Percentiles rank a stretch among this genome's conserved stretches.
These are phyloP conservation scores for Nemania serpens DNA, from an alignment of 2,329 filamentous ascomycete genomes.

Conservation along the genomic window DNA sequence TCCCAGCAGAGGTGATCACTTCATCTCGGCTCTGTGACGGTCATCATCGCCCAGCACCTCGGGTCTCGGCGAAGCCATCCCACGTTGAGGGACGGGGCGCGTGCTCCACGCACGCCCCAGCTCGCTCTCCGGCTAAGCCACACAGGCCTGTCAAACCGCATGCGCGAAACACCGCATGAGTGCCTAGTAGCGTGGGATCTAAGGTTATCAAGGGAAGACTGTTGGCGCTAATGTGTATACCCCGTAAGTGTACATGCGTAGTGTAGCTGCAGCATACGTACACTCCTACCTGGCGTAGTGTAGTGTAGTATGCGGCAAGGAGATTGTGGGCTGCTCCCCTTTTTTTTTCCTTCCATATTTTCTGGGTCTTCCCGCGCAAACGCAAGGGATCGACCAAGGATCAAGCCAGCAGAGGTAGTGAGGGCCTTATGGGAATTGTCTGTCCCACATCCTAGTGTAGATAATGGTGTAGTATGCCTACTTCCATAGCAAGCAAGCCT, in stretches of 20 bases:
- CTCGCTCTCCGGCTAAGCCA: slow-evolving; percentile 19
- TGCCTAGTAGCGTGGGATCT: slow-evolving; percentile 5
- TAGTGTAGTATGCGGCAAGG: slow-evolving; percentile 7
- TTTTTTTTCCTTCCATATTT: background rate
- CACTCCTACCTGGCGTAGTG: too few species aligned
- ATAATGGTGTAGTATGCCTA: background rate
- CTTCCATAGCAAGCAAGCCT: background rate
- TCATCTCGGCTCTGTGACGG: slow-evolving; percentile 8
- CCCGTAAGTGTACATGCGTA: too few species aligned
- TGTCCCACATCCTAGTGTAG: background rate
- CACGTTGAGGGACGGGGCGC: background rate
- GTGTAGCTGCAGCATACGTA: too few species aligned
- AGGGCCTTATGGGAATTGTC: too few species aligned
- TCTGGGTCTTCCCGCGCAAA: background rate
- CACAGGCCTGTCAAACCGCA: background rate
- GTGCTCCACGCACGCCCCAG: background rate
- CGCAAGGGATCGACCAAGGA: background rate
- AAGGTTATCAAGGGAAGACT: slow-evolving; percentile 10
- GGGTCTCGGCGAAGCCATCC: slow-evolving; percentile 1
- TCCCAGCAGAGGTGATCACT: slow-evolving; percentile 1
- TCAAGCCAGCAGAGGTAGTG: background rate
- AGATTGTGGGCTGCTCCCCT: slow-evolving; percentile 3
- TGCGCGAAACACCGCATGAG: slow-evolving; percentile 9
- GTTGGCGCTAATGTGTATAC: slow-evolving; percentile 15
- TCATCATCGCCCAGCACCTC: slow-evolving; percentile 11